phyloP scores from a whole-genome alignment of 1,284 basidiomycete species.

The Pseudozyma pruni region DNA sequence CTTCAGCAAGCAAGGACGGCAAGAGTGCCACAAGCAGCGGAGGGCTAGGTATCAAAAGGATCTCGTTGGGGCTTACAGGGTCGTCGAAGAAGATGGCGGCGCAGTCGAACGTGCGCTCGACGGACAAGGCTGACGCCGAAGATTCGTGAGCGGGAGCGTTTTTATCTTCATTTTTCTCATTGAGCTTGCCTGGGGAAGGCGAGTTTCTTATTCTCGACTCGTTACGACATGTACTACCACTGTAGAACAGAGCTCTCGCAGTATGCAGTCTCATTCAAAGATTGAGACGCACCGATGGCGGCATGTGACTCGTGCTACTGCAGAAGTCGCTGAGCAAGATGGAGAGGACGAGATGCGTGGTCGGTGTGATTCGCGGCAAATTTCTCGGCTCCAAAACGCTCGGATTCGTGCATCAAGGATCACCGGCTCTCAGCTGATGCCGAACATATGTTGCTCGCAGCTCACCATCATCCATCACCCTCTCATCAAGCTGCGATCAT shows the following conservation, averaged over 20 bases:
- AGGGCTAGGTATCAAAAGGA: constrained; percentile 41
- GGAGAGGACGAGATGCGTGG: too few relatives aligned
- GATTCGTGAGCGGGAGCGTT: constrained; percentile 11
- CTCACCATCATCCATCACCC: background rate
- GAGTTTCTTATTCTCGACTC: background rate
- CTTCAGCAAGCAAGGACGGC: constrained; percentile 11
- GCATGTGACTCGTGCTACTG: background rate
- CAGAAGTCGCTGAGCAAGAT: too few relatives aligned
- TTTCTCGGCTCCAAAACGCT: constrained; percentile 10
- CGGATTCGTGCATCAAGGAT: too few relatives aligned
- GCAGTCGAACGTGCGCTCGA: constrained; percentile 36
- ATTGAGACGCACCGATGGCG: too few relatives aligned
- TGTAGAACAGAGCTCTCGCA: constrained; percentile 37
- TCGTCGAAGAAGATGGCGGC: constrained; percentile 49
- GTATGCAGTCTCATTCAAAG: too few relatives aligned
- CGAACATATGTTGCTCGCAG: too few relatives aligned
- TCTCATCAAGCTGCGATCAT: background rate
- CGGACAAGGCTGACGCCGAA: constrained; percentile 24
- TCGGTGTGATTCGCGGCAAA: constrained; percentile 25
- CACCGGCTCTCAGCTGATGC: too few relatives aligned
- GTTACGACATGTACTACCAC: constrained; percentile 30
- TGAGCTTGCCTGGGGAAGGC: constrained; percentile 20
- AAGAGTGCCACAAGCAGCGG: constrained; percentile 24
- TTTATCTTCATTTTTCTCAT: background rate
- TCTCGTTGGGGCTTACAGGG: constrained; percentile 42